A percentile compares a stretch with the other conserved stretches of the same genome.
phyloP scores from a whole-genome alignment of 345 rosid species.

The Kernera saxatilis region DNA sequence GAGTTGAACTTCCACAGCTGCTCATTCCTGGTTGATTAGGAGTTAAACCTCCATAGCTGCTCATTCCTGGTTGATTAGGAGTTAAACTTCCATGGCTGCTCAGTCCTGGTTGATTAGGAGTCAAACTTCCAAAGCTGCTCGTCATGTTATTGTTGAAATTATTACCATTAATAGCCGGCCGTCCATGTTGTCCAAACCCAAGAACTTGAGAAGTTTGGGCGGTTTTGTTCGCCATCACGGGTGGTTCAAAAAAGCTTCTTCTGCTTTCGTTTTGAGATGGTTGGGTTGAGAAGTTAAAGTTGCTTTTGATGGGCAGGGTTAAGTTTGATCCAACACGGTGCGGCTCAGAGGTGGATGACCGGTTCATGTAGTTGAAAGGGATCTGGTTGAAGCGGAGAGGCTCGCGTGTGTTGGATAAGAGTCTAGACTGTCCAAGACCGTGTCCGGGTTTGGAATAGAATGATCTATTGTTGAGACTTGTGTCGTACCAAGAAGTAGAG shows the following conservation, averaged over 20 bases:
- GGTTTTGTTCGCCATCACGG: not conserved
- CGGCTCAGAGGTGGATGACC: slow-evolving; percentile 18
- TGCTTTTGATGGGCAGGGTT: slow-evolving; percentile 13
- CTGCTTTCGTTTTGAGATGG: slow-evolving; percentile 10
- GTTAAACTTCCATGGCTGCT: not conserved
- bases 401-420: slow-evolving; percentile 18
- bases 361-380: slow-evolving; percentile 19
- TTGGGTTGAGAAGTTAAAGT: slow-evolving; percentile 2
- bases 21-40: not conserved
- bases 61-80: not conserved
- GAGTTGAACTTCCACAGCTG: not conserved
- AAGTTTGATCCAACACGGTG: slow-evolving; percentile 16
- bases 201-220: slow-evolving; percentile 22
- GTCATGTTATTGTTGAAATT: not conserved
- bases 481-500: slow-evolving; percentile 4
- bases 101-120: not conserved
- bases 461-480: slow-evolving; percentile 15
- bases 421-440: slow-evolving; percentile 29
- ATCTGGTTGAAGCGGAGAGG: slow-evolving; percentile 1
- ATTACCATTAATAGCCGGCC: not conserved
- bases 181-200: slow-evolving; percentile 14
- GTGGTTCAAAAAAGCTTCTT: slow-evolving; percentile 5
- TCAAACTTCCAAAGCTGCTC: not conserved
- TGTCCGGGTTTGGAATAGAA: not conserved
- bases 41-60: not conserved